Evolutionary conservation across 179 eudicot species (phyloP), one percentile per base, ranked within the genome.

Genomic region (Patellifolia procumbens): DNA sequence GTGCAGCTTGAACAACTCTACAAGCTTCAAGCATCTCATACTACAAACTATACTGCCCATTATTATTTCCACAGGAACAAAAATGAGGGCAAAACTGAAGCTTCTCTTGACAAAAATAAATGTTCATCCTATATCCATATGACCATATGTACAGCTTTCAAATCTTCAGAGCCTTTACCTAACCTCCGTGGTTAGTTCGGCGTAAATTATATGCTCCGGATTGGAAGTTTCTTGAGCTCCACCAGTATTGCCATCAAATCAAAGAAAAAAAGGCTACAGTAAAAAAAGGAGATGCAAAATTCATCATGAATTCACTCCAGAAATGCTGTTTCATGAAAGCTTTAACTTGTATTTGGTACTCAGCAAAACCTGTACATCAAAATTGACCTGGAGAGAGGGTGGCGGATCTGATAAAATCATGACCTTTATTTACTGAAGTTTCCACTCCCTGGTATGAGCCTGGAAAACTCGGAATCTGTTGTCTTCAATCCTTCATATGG

Each of bases 401-500:
- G 35, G 49, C 10, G 20, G 45, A 63, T 28, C 61, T 29, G 35
- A 72, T 22, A 11, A 7, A 51, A 58, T 37, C 53, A 61, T 5
- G 34, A 29, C 31, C 46, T 42, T 79, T 60, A 63, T 45, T 39
- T 35, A 53, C 5, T 31, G 62, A 75, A 29, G 15, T 74, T 67
- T n/a, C n/a, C n/a, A n/a, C n/a, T n/a, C 51, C 64, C 26, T 31
- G 60, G 28, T 20, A 28, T 61, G 43, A 64, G 39, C 53, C 58
- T 24, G 60, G 55, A 48, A 48, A 67, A 20, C 58, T 46, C 19
- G 39, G 43, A 13, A 29, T 32, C 61, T 75, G 24, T 43, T 15
- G 32, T 66, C 48, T 39, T 82, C 67, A 79, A 46, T 75, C 85
- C 73, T 74, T 66, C 66, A 16, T 67, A 26, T 75, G 49, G 11